Evolutionary conservation across 2,329 filamentous ascomycete genomes (phyloP).

Genomic region (Zelopaecilomyces penicillatus): DNA sequence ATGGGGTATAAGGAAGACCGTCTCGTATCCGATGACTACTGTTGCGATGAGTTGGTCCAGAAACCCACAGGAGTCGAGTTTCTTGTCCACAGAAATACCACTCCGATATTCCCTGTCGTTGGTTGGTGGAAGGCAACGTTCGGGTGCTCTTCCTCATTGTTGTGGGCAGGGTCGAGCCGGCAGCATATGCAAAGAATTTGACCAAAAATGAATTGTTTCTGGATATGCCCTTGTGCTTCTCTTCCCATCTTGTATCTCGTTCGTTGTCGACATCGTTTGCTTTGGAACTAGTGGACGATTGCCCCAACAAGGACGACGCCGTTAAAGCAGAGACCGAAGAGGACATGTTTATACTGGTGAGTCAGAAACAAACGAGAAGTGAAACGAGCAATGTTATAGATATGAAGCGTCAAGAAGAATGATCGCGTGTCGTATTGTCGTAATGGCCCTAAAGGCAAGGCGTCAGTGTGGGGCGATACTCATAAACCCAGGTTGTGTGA

Average conservation of each 20-base stretch:
- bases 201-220: neutral
- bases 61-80: constrained; percentile 4
- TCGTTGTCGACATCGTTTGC: neutral
- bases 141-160: constrained; percentile 6
- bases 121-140: neutral
- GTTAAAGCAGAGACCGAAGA: neutral
- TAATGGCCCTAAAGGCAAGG: too few species aligned
- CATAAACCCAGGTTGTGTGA: too few species aligned
- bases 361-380: neutral
- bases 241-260: neutral
- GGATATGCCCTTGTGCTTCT: neutral
- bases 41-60: neutral
- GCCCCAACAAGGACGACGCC: too few species aligned
- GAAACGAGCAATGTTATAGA: too few species aligned
- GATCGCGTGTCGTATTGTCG: too few species aligned
- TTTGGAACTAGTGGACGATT: neutral
- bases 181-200: constrained; percentile 1
- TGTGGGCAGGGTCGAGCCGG: neutral
- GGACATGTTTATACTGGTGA: neutral
- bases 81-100: neutral
- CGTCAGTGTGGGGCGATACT: too few species aligned
- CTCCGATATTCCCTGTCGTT: neutral
- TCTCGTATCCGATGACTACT: neutral
- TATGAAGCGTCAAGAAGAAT: too few species aligned
- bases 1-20: too few species aligned